phyloP scores from a whole-genome alignment of 2,329 filamentous ascomycete species.

The Penicillium sp. region DNA sequence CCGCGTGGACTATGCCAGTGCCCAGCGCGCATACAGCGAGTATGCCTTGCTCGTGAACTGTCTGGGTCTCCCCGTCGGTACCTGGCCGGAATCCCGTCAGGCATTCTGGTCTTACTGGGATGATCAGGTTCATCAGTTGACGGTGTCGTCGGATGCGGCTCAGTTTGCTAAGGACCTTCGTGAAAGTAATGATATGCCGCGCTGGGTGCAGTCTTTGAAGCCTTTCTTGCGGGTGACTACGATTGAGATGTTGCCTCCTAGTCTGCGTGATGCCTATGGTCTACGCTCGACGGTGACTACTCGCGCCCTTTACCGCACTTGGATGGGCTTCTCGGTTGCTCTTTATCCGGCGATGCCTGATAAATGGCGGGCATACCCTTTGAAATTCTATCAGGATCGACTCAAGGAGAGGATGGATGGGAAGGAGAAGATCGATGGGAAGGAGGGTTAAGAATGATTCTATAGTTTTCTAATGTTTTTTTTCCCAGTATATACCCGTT shows the following conservation, averaged over 20 bases:
- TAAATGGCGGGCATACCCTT: slow-evolving; percentile 32
- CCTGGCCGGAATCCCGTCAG: slow-evolving; percentile 34
- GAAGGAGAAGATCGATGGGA: slow-evolving; percentile 28
- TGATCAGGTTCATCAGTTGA: slow-evolving; percentile 29
- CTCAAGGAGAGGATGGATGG: slow-evolving; percentile 30
- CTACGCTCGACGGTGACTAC: slow-evolving; percentile 31
- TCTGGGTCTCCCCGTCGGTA: slow-evolving; percentile 29
- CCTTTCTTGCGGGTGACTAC: slow-evolving; percentile 34
- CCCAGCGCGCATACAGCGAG: slow-evolving; percentile 34
- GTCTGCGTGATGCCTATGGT: slow-evolving; percentile 35
- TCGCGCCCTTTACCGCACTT: slow-evolving; percentile 30
- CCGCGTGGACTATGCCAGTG: slow-evolving; percentile 32
- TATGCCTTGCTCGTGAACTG: slow-evolving; percentile 31
- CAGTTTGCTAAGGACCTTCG: slow-evolving; percentile 32
- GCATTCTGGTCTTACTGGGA: slow-evolving; percentile 42
- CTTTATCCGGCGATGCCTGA: slow-evolving; percentile 37
- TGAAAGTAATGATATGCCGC: slow-evolving; percentile 27
- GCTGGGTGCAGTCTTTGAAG: slow-evolving; percentile 33
- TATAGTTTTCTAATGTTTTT: not conserved
- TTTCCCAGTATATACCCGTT: slow-evolving; percentile 10
- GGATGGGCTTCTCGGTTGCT: slow-evolving; percentile 35
- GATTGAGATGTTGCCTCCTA: slow-evolving; percentile 38
- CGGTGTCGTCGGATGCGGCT: slow-evolving; percentile 32
- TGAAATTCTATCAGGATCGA: slow-evolving; percentile 34
- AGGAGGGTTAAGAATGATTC: slow-evolving; percentile 2